Evolutionary conservation across 495 filamentous ascomycete genomes (phyloP).

Genomic region (Penicillium subrubescens): DNA sequence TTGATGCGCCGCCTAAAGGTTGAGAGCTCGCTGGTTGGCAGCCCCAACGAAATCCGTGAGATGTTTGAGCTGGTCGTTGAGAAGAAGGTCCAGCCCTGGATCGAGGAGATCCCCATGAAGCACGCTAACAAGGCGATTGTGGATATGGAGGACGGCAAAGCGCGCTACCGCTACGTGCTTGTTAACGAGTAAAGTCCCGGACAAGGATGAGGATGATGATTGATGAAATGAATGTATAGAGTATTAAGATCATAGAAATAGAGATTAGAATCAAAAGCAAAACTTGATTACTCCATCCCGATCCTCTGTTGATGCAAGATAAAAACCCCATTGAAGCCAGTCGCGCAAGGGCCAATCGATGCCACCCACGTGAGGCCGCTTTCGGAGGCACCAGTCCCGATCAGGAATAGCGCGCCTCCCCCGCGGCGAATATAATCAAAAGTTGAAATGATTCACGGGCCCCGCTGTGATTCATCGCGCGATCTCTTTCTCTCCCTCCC

Average conservation of each 20-base stretch:
- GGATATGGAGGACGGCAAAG: conserved; percentile 68
- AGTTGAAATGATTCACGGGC: conserved; percentile 17
- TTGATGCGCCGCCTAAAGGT: conserved; percentile 69
- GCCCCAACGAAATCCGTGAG: conserved; percentile 72
- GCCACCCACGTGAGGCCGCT: conserved; percentile 32
- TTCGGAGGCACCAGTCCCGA: conserved; percentile 33
- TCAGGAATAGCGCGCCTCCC: not conserved
- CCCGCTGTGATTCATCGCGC: conserved; percentile 3
- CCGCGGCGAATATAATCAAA: conserved; percentile 9
- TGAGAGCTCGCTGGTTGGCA: conserved; percentile 71
- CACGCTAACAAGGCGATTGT: conserved; percentile 72
- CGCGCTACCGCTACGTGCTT: conserved; percentile 77
- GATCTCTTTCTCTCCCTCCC: conserved; percentile 6
- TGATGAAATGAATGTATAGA: conserved; percentile 11
- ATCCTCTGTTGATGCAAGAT: not conserved
- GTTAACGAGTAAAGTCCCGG: conserved; percentile 53
- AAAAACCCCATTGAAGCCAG: not conserved
- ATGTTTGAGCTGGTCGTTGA: conserved; percentile 79
- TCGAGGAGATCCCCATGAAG: conserved; percentile 70
- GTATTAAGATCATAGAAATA: not conserved
- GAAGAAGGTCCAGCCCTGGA: conserved; percentile 72
- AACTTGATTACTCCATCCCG: not conserved
- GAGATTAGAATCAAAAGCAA: not conserved
- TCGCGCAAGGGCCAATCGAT: not conserved
- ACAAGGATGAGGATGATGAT: not conserved